Evolutionary conservation across 768 basidiomycete genomes (phyloP), one percentile per base, ranked within the genome.

Genomic region (Agrocybe pediades): DNA sequence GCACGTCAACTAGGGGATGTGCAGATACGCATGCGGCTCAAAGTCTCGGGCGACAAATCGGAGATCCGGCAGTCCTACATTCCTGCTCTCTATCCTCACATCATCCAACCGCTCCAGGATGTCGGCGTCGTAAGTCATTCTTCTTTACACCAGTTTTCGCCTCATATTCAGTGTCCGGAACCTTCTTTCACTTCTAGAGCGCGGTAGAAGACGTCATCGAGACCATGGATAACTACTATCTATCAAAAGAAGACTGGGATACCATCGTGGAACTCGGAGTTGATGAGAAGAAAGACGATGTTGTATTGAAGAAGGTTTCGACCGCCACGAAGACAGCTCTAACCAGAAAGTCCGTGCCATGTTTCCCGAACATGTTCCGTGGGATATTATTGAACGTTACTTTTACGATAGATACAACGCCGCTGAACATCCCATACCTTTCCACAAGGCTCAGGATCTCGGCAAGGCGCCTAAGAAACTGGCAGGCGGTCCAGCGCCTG

Each of bases 221-320:
- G 21, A 74, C 75, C 6, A 96, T 99, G 95, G 97, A 98, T 67
- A 88, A 90, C 43, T 99, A 99, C 67, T 98, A 85, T 69, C 71
- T 99, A 26, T 86, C 87, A 2, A 91, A 89, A 58, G 97, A 98
- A 24, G 96, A 98, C 64, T 98, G 95, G 96, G 97, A 99, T 62
- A 87, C 93, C 9, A 78, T 98, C 48, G 83, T 98, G 49, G 96
- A 98, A 66, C 81, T 99, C 8, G 97, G 96, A 0, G 82, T 99
- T 7, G 97, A 85, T 53, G 79, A 88, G 6, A 81, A 86, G 64
- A 83, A 82, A 53, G 91, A 92, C 45, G 90, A 89, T 0, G 6
- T 73, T 1, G 80, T 96, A 9, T 71, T 90, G 62, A 97, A 96
- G 76, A 89, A 88, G 71, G 92, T 99, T 25, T 74, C 91, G 0